Percentiles rank a stretch among this genome's conserved stretches.
Evolutionary conservation across 164 flowering plant genomes (phyloP).

Genomic region (Buxus sempervirens): DNA sequence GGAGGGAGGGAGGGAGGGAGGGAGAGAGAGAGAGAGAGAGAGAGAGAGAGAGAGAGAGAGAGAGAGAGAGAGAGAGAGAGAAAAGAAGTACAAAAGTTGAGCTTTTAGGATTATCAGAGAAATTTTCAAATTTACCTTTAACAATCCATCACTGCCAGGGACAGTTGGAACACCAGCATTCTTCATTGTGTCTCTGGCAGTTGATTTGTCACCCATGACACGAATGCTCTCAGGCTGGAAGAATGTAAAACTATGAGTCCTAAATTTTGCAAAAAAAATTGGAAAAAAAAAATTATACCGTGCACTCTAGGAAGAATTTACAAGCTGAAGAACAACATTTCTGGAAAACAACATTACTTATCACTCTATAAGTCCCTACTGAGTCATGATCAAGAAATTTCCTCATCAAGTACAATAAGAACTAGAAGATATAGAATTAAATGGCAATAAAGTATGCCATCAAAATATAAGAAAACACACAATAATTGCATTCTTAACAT

Average conservation of each 20-base stretch:
- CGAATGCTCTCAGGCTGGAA: slow-evolving; percentile 94
- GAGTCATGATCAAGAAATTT: background rate
- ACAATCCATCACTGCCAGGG: slow-evolving; percentile 94
- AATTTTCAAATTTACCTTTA: slow-evolving; percentile 50
- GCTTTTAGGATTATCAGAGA: background rate
- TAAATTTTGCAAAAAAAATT: background rate
- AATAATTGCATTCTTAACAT: too few species aligned
- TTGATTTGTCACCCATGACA: slow-evolving; percentile 97
- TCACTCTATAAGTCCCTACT: background rate
- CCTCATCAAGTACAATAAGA: background rate
- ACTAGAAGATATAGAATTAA: too few species aligned
- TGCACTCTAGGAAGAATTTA: background rate
- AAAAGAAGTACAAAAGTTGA: background rate
- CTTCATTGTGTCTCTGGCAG: slow-evolving; percentile 98
- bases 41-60: too few species aligned
- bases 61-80: too few species aligned
- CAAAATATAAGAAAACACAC: too few species aligned
- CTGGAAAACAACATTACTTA: too few species aligned
- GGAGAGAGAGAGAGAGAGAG: too few species aligned
- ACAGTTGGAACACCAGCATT: slow-evolving; percentile 99
- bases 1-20: too few species aligned
- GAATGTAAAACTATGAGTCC: background rate
- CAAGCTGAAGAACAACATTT: background rate
- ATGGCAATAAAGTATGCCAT: too few species aligned
- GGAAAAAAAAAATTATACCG: background rate